Evolutionary conservation across 176 grass and related monocot species (phyloP), one percentile per base, ranked within the genome.

Genomic region (Miscanthus lutarioriparius): DNA sequence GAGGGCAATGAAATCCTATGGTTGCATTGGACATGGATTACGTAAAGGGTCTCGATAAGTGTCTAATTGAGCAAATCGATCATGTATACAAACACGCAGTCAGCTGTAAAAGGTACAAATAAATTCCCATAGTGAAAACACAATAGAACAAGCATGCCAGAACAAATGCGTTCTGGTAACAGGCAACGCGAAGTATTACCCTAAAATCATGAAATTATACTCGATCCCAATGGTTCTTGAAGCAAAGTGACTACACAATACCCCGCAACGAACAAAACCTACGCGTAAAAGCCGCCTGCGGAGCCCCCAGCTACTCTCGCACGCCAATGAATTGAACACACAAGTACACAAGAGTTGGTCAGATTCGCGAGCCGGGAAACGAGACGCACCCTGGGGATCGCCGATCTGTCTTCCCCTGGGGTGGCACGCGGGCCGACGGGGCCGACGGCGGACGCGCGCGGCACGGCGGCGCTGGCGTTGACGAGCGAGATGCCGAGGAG

Each of bases 321-420:
- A 54, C 7, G 12, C 35, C 26, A 45, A 7, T 1, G 36, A 44
- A 45, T 39, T 19, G 37, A 61, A 58, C 49, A 23, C 36, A 37
- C 33, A 35, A 35, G 33, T 35, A 35, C 20, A 20, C n/a, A 70
- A 8, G 20, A 26, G 20, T 23, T 32, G 0, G 19, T 17, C 16
- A 85, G 75, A 71, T 85, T 28, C 49, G 26, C 37, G 10, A 19
- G 38, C 47, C 7, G 75, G 13, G 36, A 51, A 62, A 85, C 49
- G 49, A 35, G 48, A 70, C 64, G 48, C 48, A 78, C 83, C 74
- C 74, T 69, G 64, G 23, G 26, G 11, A 43, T 39, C 26, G 2
- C 36, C 74, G 64, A 69, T 61, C 64, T 35, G 26, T 37, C 1
- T 30, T 6, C 26, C 43, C 63, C 41, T 32, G 35, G 32, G 43